A percentile compares a stretch with the other conserved stretches of the same genome.
phyloP scores from a whole-genome alignment of 257 asterid genomes.

The Solanum piurae region DNA sequence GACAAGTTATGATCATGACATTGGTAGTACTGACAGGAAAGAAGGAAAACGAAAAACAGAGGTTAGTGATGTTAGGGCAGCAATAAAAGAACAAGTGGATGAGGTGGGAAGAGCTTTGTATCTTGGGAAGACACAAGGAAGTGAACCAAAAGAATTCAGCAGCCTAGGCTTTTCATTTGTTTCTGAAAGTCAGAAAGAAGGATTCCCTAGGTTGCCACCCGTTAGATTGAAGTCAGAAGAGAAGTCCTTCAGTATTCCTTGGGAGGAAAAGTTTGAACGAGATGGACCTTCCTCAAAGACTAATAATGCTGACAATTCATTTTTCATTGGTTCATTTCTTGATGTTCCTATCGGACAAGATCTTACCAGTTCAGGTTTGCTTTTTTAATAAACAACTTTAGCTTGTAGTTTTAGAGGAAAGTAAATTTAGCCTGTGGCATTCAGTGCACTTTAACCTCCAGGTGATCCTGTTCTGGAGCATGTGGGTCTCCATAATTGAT shows the following conservation, averaged over 20 bases:
- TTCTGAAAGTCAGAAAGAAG: slow-evolving; percentile 68
- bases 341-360: slow-evolving; percentile 97
- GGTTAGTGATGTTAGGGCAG: slow-evolving; percentile 39
- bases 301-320: slow-evolving; percentile 49
- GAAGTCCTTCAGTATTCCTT: slow-evolving; percentile 59
- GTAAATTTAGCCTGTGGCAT: neutral
- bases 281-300: slow-evolving; percentile 55
- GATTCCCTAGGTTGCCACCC: slow-evolving; percentile 83
- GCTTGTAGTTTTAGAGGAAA: neutral
- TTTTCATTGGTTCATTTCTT: slow-evolving; percentile 83
- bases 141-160: slow-evolving; percentile 44
- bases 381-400: neutral
- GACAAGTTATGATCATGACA: slow-evolving; percentile 41
- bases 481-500: neutral
- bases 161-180: slow-evolving; percentile 40
- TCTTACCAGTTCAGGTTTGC: slow-evolving; percentile 56
- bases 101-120: slow-evolving; percentile 77
- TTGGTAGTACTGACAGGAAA: slow-evolving; percentile 29
- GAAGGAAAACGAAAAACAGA: slow-evolving; percentile 56
- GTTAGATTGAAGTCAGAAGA: slow-evolving; percentile 87
- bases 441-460: neutral
- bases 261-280: slow-evolving; percentile 83
- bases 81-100: slow-evolving; percentile 76
- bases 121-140: slow-evolving; percentile 54
- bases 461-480: neutral